Percentiles rank a stretch among this genome's conserved stretches.
phyloP scores from a whole-genome alignment of 176 grass and related monocot genomes.

The Phyllostachys edulis region DNA sequence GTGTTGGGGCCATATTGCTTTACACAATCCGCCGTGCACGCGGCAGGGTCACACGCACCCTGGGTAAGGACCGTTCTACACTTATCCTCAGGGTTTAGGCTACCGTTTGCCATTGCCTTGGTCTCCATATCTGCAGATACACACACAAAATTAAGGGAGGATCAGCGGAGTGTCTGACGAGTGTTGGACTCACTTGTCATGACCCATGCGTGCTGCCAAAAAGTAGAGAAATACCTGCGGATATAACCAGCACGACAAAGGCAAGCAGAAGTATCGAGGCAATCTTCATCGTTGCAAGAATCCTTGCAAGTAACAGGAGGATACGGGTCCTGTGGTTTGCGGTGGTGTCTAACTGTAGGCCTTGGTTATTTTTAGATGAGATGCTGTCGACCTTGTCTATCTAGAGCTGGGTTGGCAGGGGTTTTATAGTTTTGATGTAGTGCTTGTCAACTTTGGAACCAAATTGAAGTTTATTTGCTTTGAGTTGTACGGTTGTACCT shows the following conservation, averaged over 20 bases:
- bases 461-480: not conserved
- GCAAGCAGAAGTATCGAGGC: too few relatives aligned
- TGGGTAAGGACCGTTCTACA: not conserved
- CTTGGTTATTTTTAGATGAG: too few relatives aligned
- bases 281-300: too few relatives aligned
- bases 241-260: too few relatives aligned
- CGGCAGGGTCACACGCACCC: not conserved
- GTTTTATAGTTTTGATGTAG: not conserved
- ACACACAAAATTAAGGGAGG: not conserved
- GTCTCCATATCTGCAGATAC: not conserved
- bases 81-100: not conserved
- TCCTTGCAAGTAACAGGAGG: too few relatives aligned
- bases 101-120: not conserved
- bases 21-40: not conserved
- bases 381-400: too few relatives aligned
- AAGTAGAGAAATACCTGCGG: too few relatives aligned
- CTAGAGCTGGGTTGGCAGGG: too few relatives aligned
- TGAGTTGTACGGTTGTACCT: too few relatives aligned
- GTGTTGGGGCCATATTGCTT: not conserved
- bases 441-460: not conserved
- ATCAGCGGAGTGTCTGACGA: not conserved
- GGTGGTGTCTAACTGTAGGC: not conserved
- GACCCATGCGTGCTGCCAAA: too few relatives aligned
- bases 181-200: not conserved
- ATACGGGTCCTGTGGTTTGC: too few relatives aligned